These are phyloP conservation scores for Pseudogymnoascus sp. DNA, from an alignment of 2,329 filamentous ascomycete genomes.

Conservation along the genomic window DNA sequence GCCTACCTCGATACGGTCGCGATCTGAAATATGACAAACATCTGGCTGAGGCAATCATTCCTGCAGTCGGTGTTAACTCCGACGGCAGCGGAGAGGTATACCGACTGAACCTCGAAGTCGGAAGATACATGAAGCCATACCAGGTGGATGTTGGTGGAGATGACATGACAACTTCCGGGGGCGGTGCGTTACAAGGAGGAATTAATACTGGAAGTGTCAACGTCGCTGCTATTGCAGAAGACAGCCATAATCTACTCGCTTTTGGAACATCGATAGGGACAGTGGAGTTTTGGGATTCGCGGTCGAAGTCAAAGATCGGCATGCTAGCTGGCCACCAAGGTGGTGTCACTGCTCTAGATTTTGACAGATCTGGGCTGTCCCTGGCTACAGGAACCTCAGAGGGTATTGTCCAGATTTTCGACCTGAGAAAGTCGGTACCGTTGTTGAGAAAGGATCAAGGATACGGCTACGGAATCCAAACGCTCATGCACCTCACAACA, in stretches of 20 bases:
- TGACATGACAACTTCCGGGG: slow-evolving; percentile 57
- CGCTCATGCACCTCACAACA: slow-evolving; percentile 64
- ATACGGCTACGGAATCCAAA: slow-evolving; percentile 87
- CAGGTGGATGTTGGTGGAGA: slow-evolving; percentile 85
- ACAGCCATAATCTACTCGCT: slow-evolving; percentile 79
- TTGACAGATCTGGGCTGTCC: slow-evolving; percentile 73
- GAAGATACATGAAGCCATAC: slow-evolving; percentile 89
- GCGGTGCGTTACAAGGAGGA: slow-evolving; percentile 74
- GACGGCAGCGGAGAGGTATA: slow-evolving; percentile 90
- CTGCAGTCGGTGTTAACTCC: slow-evolving; percentile 75
- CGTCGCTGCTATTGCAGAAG: slow-evolving; percentile 75
- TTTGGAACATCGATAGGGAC: slow-evolving; percentile 95
- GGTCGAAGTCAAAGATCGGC: slow-evolving; percentile 73
- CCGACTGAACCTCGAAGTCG: slow-evolving; percentile 80
- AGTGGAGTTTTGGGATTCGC: slow-evolving; percentile 92
- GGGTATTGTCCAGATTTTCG: slow-evolving; percentile 83
- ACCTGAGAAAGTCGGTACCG: slow-evolving; percentile 79
- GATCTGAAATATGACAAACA: slow-evolving; percentile 78
- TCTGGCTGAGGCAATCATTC: slow-evolving; percentile 77
- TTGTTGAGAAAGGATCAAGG: slow-evolving; percentile 90
- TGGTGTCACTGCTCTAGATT: slow-evolving; percentile 81
- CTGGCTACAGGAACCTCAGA: slow-evolving; percentile 81
- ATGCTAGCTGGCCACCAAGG: slow-evolving; percentile 61
- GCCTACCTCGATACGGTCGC: slow-evolving; percentile 85
- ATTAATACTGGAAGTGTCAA: slow-evolving; percentile 83